Evolutionary conservation across 2,329 filamentous ascomycete genomes (phyloP).

Genomic region (Venturia carpophila): DNA sequence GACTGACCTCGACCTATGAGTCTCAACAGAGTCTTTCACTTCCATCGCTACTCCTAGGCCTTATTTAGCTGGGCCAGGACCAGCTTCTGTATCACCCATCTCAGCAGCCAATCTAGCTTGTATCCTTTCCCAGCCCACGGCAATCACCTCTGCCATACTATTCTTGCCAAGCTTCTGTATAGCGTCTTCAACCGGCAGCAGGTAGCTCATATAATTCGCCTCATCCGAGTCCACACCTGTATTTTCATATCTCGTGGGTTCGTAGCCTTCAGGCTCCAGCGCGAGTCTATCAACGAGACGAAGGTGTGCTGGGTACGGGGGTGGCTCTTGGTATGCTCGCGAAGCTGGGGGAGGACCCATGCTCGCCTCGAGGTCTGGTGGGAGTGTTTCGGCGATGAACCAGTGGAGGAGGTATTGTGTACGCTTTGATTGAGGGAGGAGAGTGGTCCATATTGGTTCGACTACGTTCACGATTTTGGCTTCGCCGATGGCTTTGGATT

Average conservation of each 20-base stretch:
- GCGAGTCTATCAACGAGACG: constrained; percentile 33
- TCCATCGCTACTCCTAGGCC: background rate
- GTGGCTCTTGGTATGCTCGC: constrained; percentile 32
- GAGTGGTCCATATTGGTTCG: constrained; percentile 41
- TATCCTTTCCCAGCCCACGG: constrained; percentile 39
- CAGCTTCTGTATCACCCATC: background rate
- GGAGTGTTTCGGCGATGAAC: constrained; percentile 42
- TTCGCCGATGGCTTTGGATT: constrained; percentile 22
- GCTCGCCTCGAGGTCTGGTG: constrained; percentile 30
- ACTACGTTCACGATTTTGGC: constrained; percentile 28
- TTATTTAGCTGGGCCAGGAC: background rate
- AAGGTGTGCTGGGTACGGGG: constrained; percentile 30
- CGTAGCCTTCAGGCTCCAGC: constrained; percentile 36
- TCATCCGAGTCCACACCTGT: constrained; percentile 45
- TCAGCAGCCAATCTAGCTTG: constrained; percentile 10
- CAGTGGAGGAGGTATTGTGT: constrained; percentile 41
- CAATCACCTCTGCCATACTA: constrained; percentile 39
- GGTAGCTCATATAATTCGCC: constrained; percentile 34
- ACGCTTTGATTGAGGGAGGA: constrained; percentile 32
- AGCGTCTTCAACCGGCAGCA: constrained; percentile 39
- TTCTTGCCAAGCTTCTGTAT: constrained; percentile 32
- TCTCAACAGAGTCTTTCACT: background rate
- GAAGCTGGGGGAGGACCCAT: constrained; percentile 14
- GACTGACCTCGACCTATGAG: too few relatives aligned
- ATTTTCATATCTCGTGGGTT: constrained; percentile 38